Base-by-base conservation (phyloP, 2,329 filamentous ascomycete species). In the Fusarium penzigii region DNA sequence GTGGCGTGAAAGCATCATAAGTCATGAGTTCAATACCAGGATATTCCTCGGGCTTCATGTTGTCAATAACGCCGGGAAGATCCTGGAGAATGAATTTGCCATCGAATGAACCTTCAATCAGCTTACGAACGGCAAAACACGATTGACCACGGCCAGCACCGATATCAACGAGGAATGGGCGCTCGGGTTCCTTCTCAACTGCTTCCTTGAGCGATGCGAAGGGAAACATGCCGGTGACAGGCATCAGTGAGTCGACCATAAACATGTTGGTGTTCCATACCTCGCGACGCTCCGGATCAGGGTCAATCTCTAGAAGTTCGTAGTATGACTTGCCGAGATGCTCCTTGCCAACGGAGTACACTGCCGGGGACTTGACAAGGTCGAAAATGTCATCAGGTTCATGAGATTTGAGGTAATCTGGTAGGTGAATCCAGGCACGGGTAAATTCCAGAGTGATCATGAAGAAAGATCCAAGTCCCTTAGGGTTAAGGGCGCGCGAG, bases 171-270 rank as follows among this genome's bases (percentile, higher is more conserved):
- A 71, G 48, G 43, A 64, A 69, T 1, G 67, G 55, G 3, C 68
- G 59, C 16, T 64, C 59, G 0, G 67, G 68, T 12, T 69, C 61
- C 42, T 61, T 52, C 17, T 65, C 55, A 3, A 69, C 67, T 20
- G 65, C 61, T 2, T 64, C 60, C 44, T 63, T 64, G 3, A 71
- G 54, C 3, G 65, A 60, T 2, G 56, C 51, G 45, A 69, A 71
- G 1, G 68, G 69, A n/a, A 71, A 72, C 69, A 71, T 72, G 45
- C 68, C 69, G 3, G 56, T 39, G 13, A 71, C 65, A 8, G 69
- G 69, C 61, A 71, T 71, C 17, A 68, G 44, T 44, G 68, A 60
- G 14, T 69, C 68, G 16, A 67, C 61, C 42, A 62, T 61, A 38
- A 66, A 61, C 57, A 72, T 64, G 40, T 63, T 67, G 16, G 56